Conservation (phyloP, 2,329 filamentous ascomycete genomes). For the Apiospora malaysiana region DNA sequence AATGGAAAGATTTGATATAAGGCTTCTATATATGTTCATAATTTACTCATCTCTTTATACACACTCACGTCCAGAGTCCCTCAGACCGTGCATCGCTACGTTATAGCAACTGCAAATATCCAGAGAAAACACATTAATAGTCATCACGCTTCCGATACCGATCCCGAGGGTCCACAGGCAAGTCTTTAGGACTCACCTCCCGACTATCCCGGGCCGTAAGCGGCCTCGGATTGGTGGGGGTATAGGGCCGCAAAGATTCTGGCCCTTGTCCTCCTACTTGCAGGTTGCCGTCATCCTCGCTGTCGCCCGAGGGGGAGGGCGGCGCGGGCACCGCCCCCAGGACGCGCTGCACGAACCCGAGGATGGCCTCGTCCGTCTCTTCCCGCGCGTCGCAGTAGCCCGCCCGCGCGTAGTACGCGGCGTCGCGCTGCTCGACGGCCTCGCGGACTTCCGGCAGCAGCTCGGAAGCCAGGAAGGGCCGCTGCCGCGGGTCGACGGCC, state of each 20-base stretch:
- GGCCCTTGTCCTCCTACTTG: not conserved
- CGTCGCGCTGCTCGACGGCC: not conserved
- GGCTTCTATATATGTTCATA: not conserved
- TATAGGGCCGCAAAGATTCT: not conserved
- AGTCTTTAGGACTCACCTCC: not conserved
- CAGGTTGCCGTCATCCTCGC: too few relatives aligned
- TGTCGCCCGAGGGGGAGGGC: not conserved
- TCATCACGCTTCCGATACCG: not conserved
- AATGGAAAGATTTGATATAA: too few relatives aligned
- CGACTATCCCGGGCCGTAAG: not conserved
- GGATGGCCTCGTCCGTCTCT: not conserved
- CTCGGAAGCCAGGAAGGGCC: not conserved
- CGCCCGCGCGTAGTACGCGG: not conserved
- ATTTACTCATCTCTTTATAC: not conserved
- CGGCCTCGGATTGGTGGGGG: not conserved
- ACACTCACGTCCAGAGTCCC: not conserved
- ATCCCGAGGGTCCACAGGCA: not conserved
- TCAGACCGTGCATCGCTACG: not conserved
- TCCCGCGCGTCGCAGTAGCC: not conserved
- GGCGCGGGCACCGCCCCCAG: not conserved
- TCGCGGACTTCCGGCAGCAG: not conserved
- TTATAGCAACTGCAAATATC: not conserved
- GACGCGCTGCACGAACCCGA: not conserved
- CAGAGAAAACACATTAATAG: not conserved
- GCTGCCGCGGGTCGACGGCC: not conserved